Evolutionary conservation across 257 asterid genomes (phyloP), one percentile per base, ranked within the genome.

Genomic region (Solanum peruvianum): DNA sequence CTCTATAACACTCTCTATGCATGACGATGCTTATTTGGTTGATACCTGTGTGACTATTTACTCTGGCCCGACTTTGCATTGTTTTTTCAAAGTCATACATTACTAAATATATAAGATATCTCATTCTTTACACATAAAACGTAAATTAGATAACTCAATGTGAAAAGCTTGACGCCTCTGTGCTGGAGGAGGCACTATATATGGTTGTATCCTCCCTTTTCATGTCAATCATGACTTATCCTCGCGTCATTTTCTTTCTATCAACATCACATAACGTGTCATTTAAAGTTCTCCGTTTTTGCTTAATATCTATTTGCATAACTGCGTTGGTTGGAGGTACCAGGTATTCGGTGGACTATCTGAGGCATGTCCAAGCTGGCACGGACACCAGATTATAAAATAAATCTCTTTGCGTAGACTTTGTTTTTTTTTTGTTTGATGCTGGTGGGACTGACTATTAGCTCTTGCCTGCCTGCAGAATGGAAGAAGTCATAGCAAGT

Each of bases 141-240:
- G 84, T 27, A 78, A 78, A 29, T 27, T 85, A 42, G 67, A 71
- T 66, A 78, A 87, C 83, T 87, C 87, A 16, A 85, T 87, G 82
- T 87, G 66, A 86, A 82, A 77, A 71, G 75, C 13, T 45, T 88
- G 89, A 49, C 92, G 86, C 90, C 89, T 93, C 92, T 87, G 71
- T 88, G 86, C 29, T 21, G 85, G 91, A 90, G 91, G 91, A 91
- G 94, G 73, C 94, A 90, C 88, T 70, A 88, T 89, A 89, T 92
- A 90, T 89, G 72, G 87, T 87, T 70, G 90, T 87, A 52, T 73
- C 71, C 86, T 88, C 62, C 89, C 89, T 90, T 87, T 89, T 83
- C 88, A 88, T 87, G 88, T 81, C 42, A 15, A 89, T 92, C 89
- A 73, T 88, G 86, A 72, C 62, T 60, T 29, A 82, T 87, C 89